phyloP scores from a whole-genome alignment of 1,284 basidiomycete species.

The Ganoderma sinense region DNA sequence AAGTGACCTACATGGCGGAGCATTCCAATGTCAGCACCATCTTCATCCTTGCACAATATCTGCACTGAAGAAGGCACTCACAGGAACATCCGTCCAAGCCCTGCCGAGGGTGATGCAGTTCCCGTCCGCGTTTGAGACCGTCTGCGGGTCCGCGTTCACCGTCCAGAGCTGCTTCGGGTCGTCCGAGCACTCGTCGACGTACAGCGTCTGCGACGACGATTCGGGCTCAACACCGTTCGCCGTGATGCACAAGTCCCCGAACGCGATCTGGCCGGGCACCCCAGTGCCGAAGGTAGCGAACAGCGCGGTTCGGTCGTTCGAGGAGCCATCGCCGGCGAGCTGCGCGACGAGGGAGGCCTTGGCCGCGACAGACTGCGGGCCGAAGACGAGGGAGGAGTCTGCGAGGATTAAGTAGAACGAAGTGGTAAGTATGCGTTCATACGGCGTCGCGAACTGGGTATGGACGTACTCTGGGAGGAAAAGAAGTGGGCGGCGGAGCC shows the following conservation, averaged over 20 bases:
- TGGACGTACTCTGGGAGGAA: slow-evolving; percentile 23
- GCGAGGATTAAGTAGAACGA: neutral
- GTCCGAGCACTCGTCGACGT: slow-evolving; percentile 21
- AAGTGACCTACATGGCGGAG: neutral
- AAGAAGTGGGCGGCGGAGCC: slow-evolving; percentile 26
- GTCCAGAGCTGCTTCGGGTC: slow-evolving; percentile 9
- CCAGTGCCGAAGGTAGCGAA: slow-evolving; percentile 11
- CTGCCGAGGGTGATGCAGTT: slow-evolving; percentile 27
- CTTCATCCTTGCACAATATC: neutral
- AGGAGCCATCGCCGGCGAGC: slow-evolving; percentile 21
- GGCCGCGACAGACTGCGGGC: slow-evolving; percentile 3
- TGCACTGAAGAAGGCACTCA: slow-evolving; percentile 10
- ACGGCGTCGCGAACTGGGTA: neutral
- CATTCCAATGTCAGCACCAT: neutral
- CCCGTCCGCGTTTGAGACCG: slow-evolving; percentile 28
- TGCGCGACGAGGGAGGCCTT: slow-evolving; percentile 10
- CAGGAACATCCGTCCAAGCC: slow-evolving; percentile 20
- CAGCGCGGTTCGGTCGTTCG: slow-evolving; percentile 21
- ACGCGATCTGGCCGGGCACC: slow-evolving; percentile 20
- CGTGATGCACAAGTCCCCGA: slow-evolving; percentile 24
- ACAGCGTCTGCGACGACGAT: slow-evolving; percentile 16
- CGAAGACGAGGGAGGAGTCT: slow-evolving; percentile 26
- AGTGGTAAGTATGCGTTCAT: neutral
- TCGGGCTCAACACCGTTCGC: slow-evolving; percentile 23
- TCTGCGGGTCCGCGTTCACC: slow-evolving; percentile 16